These are phyloP conservation scores for Fusarium sp. DNA, from an alignment of 2,329 filamentous ascomycete genomes.

Conservation along the genomic window DNA sequence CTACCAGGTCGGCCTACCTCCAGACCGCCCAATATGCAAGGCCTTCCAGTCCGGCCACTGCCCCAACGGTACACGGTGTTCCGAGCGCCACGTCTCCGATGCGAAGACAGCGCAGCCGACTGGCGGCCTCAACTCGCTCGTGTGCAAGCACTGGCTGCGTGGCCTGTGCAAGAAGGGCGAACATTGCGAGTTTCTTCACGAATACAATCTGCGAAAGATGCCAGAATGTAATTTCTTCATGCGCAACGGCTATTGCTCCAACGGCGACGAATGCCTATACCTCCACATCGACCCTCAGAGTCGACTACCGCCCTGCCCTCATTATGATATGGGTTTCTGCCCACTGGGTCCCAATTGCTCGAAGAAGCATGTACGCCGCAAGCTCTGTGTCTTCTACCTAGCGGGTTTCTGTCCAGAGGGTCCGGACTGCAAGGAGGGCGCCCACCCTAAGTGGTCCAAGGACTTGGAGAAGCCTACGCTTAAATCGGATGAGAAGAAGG, in stretches of 20 bases:
- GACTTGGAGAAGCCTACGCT: constrained; percentile 83
- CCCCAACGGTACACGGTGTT: constrained; percentile 85
- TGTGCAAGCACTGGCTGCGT: constrained; percentile 99
- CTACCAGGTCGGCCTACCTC: constrained; percentile 87
- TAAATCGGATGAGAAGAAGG: constrained; percentile 77
- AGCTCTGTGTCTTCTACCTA: constrained; percentile 87
- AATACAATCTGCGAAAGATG: constrained; percentile 98
- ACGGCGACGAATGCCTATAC: constrained; percentile 96
- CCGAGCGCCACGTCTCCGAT: constrained; percentile 81
- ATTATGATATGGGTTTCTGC: constrained; percentile 97
- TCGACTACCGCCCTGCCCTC: constrained; percentile 84
- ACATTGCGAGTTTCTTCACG: constrained; percentile 96
- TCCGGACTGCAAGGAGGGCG: constrained; percentile 80
- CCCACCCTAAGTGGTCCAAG: constrained; percentile 86
- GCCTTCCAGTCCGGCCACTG: constrained; percentile 90
- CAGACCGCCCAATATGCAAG: constrained; percentile 86
- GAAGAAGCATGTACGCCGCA: constrained; percentile 89
- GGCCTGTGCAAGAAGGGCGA: constrained; percentile 98
- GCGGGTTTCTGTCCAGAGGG: constrained; percentile 95
- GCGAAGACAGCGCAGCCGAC: constrained; percentile 54
- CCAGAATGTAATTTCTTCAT: constrained; percentile 98
- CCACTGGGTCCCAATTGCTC: constrained; percentile 89
- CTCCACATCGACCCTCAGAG: constrained; percentile 89
- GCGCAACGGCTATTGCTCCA: constrained; percentile 93
- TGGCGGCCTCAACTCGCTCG: constrained; percentile 81